Evolutionary conservation across 192 early-diverging fungal species (phyloP).

Genomic region (Entophlyctis helioformis): DNA sequence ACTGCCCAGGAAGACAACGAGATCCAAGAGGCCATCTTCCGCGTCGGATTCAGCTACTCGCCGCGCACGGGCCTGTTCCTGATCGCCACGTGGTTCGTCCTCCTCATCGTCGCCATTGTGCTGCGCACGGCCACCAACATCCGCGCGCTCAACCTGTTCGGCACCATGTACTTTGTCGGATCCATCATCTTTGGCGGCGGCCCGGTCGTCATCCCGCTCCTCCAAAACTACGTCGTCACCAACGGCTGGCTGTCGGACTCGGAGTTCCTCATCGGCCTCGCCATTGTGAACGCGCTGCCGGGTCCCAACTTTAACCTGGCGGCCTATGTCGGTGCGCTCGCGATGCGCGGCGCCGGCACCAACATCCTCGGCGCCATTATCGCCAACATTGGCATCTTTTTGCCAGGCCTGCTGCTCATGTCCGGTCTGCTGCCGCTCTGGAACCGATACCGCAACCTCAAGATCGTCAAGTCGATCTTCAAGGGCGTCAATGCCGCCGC

Average conservation of each 20-base stretch:
- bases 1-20: no score
- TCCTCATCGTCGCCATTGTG: slow-evolving; percentile 35
- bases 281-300: slow-evolving; percentile 40
- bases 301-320: slow-evolving; percentile 63
- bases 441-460: slow-evolving; percentile 28
- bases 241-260: slow-evolving; percentile 37
- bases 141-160: slow-evolving; percentile 13
- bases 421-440: slow-evolving; percentile 52
- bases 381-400: slow-evolving; percentile 44
- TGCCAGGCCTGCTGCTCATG: slow-evolving; percentile 47
- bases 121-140: slow-evolving; percentile 7
- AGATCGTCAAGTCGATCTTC: slow-evolving; percentile 30
- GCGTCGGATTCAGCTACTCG: not conserved
- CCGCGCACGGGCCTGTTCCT: slow-evolving; percentile 17
- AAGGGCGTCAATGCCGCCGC: slow-evolving; percentile 52
- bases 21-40: not conserved
- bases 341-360: slow-evolving; percentile 21
- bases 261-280: slow-evolving; percentile 53
- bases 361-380: slow-evolving; percentile 35
- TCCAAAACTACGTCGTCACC: slow-evolving; percentile 32
- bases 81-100: slow-evolving; percentile 26
- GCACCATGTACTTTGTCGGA: slow-evolving; percentile 37
- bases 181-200: slow-evolving; percentile 29
- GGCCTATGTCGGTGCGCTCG: slow-evolving; percentile 47
- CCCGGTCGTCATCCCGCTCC: slow-evolving; percentile 47